These are phyloP conservation scores for Venturia effusa DNA, from an alignment of 2,329 filamentous ascomycete genomes.

Conservation along the genomic window DNA sequence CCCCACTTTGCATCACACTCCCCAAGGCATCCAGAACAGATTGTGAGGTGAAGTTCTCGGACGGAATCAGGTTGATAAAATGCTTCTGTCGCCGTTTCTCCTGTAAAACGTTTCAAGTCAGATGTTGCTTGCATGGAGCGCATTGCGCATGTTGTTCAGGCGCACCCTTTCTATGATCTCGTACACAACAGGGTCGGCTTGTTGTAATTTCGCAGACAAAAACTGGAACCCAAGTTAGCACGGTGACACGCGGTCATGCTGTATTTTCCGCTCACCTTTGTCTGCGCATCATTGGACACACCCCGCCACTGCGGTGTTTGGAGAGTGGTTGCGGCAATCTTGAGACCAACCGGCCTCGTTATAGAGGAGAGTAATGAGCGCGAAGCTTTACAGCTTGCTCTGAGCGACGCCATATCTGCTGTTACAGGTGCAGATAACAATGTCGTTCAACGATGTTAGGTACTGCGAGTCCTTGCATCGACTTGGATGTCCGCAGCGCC, in stretches of 20 bases:
- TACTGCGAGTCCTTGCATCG: neutral
- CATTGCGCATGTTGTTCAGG: neutral
- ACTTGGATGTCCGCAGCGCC: neutral
- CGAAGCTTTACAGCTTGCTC: slow-evolving; percentile 28
- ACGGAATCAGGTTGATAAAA: slow-evolving; percentile 98
- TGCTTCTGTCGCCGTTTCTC: slow-evolving; percentile 95
- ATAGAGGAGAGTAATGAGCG: slow-evolving; percentile 24
- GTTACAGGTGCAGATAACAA: neutral
- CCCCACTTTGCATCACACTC: slow-evolving; percentile 34
- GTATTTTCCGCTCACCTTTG: slow-evolving; percentile 23
- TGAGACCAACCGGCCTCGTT: slow-evolving; percentile 16
- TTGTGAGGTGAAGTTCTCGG: slow-evolving; percentile 97
- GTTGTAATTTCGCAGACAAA: slow-evolving; percentile 65
- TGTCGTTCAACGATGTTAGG: no score
- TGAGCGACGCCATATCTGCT: slow-evolving; percentile 27
- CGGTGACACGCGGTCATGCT: neutral
- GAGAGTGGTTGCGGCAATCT: slow-evolving; percentile 20
- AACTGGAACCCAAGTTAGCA: slow-evolving; percentile 42
- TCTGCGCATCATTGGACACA: slow-evolving; percentile 30
- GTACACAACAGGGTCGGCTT: slow-evolving; percentile 78
- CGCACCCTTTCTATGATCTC: slow-evolving; percentile 82
- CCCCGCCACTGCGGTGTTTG: slow-evolving; percentile 30
- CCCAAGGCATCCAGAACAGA: slow-evolving; percentile 97
- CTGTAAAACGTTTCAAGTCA: slow-evolving; percentile 34
- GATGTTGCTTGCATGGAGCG: neutral